phyloP scores from a whole-genome alignment of 129 eudicot species.

The Deinandra increscens region DNA sequence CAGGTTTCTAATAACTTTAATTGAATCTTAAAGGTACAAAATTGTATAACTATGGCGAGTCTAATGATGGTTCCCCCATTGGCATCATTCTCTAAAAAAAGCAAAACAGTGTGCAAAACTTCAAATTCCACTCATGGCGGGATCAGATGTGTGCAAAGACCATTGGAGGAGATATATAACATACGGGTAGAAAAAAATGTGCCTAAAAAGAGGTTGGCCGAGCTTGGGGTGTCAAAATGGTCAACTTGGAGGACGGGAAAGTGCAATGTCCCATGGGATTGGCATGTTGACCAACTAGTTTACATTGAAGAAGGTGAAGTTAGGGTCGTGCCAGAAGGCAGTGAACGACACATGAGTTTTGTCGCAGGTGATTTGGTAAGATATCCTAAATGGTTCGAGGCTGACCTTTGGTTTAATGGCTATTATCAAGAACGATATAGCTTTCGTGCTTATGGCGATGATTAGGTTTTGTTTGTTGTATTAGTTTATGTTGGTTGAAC shows the following conservation, averaged over 20 bases:
- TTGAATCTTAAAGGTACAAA: conserved; percentile 22
- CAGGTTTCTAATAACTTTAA: conserved; percentile 13
- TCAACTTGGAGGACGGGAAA: conserved; percentile 92
- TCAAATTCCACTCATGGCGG: conserved; percentile 21
- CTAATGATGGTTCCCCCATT: conserved; percentile 42
- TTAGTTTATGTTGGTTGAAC: not conserved
- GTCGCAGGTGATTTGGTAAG: conserved; percentile 92
- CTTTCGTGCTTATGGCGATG: conserved; percentile 89
- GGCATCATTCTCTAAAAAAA: conserved; percentile 27
- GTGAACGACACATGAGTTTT: conserved; percentile 72
- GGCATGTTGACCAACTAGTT: conserved; percentile 97
- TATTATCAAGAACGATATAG: conserved; percentile 88
- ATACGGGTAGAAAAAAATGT: conserved; percentile 76
- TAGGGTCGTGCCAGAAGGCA: conserved; percentile 94
- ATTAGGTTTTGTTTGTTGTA: conserved; percentile 39
- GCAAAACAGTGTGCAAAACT: conserved; percentile 17
- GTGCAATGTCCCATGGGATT: conserved; percentile 92
- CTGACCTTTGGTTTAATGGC: conserved; percentile 84
- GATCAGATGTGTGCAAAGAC: conserved; percentile 64
- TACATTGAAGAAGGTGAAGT: conserved; percentile 97
- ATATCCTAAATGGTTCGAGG: conserved; percentile 96
- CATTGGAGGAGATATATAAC: conserved; percentile 84
- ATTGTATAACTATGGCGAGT: conserved; percentile 46
- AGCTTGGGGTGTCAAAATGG: conserved; percentile 87
- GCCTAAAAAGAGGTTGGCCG: conserved; percentile 56